These are phyloP conservation scores for Phaffomyces antillensis DNA, from an alignment of 805 yeast species.

Conservation along the genomic window DNA sequence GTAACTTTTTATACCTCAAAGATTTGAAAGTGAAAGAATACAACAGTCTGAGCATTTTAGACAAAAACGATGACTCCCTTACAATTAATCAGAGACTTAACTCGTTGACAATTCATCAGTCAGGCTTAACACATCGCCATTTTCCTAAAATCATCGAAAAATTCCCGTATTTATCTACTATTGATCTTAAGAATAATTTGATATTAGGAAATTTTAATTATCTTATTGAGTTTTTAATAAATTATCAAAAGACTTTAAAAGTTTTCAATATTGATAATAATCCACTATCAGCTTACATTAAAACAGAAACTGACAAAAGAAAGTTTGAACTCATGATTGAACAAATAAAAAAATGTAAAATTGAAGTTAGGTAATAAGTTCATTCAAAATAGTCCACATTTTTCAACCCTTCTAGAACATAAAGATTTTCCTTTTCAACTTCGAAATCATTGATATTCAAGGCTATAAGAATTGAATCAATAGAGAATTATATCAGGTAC, in stretches of 20 bases:
- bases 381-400: no score
- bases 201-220: constrained; percentile 7
- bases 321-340: constrained; percentile 6
- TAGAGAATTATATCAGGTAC: no score
- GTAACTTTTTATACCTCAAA: constrained; percentile 2
- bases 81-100: constrained; percentile 1
- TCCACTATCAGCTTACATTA: constrained; percentile 7
- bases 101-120: constrained; percentile 1
- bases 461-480: no score
- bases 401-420: no score
- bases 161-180: constrained; percentile 5
- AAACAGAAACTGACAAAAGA: constrained; percentile 3
- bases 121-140: constrained; percentile 2
- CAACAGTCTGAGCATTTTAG: not conserved
- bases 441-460: no score
- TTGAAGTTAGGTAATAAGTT: not conserved
- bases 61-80: not conserved
- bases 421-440: no score
- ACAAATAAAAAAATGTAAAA: constrained; percentile 2
- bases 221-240: constrained; percentile 3
- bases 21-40: not conserved
- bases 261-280: constrained; percentile 8
- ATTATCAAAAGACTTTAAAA: constrained; percentile 1
- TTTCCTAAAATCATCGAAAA: constrained; percentile 1
- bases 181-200: constrained; percentile 6